Evolutionary conservation across 2,329 filamentous ascomycete genomes (phyloP).

Genomic region (Thermochaetoides dissita): DNA sequence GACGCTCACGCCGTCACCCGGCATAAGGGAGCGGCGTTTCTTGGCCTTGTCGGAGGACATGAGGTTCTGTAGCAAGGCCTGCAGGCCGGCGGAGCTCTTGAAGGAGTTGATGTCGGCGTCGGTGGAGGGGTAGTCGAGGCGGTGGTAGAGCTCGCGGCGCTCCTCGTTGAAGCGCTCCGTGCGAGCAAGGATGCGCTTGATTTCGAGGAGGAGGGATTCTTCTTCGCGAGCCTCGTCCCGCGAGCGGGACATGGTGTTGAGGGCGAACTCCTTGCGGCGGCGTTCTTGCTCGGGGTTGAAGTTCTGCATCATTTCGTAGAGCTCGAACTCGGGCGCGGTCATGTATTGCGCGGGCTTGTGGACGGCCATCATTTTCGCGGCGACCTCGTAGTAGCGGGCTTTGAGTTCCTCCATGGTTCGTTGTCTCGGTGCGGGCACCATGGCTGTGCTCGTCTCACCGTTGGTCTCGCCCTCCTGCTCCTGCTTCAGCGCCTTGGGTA

Average conservation of each 20-base stretch:
- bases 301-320: conserved; percentile 73
- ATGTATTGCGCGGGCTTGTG: conserved; percentile 74
- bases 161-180: conserved; percentile 79
- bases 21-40: conserved; percentile 63
- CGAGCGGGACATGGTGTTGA: conserved; percentile 62
- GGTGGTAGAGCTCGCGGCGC: conserved; percentile 70
- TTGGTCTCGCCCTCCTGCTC: conserved; percentile 32
- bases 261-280: conserved; percentile 70
- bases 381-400: conserved; percentile 75
- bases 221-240: conserved; percentile 87
- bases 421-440: conserved; percentile 36
- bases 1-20: conserved; percentile 37
- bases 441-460: conserved; percentile 32
- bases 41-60: conserved; percentile 75
- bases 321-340: conserved; percentile 68
- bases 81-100: conserved; percentile 67
- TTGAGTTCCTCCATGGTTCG: conserved; percentile 86
- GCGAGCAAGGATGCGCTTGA: conserved; percentile 79
- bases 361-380: conserved; percentile 66
- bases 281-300: conserved; percentile 73
- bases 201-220: conserved; percentile 73
- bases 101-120: conserved; percentile 62
- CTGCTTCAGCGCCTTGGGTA: conserved; percentile 30
- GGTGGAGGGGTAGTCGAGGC: conserved; percentile 66
- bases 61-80: conserved; percentile 67